These are phyloP conservation scores for Panicum hallii DNA, from an alignment of 202 grass and related monocot genomes.

Conservation along the genomic window DNA sequence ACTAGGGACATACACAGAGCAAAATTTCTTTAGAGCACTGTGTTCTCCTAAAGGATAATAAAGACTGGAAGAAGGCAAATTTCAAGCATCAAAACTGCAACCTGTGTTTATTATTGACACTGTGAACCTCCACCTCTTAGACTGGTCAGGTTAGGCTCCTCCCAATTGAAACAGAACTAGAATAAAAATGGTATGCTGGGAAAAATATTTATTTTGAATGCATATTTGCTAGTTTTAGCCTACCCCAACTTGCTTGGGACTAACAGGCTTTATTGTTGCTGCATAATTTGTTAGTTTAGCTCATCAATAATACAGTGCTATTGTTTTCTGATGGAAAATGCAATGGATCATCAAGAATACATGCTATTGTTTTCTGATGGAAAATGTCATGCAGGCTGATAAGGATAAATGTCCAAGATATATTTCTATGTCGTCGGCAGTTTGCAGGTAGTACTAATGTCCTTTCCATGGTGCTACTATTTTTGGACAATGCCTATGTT, in stretches of 20 bases:
- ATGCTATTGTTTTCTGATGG: slow-evolving; percentile 28
- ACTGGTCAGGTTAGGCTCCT: slow-evolving; percentile 24
- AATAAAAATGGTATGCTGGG: slow-evolving; percentile 10
- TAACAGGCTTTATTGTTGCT: neutral
- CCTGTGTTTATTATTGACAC: slow-evolving; percentile 36
- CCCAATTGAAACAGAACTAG: slow-evolving; percentile 16
- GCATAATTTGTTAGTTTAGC: slow-evolving; percentile 1
- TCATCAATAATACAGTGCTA: slow-evolving; percentile 25
- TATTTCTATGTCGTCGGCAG: slow-evolving; percentile 68
- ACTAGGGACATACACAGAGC: neutral
- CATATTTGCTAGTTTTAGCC: neutral
- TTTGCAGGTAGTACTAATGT: slow-evolving; percentile 72
- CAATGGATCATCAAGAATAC: slow-evolving; percentile 4
- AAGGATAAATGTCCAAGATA: slow-evolving; percentile 48
- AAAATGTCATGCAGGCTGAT: slow-evolving; percentile 50
- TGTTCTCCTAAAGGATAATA: slow-evolving; percentile 4
- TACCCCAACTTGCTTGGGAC: neutral
- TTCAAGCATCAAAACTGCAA: slow-evolving; percentile 4
- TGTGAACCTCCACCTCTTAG: slow-evolving; percentile 14
- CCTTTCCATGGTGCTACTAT: slow-evolving; percentile 26
- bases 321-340: slow-evolving; percentile 33
- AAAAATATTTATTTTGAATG: slow-evolving; percentile 30
- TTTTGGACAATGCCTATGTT: slow-evolving; percentile 5
- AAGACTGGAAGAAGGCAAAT: neutral
- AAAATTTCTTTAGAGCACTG: slow-evolving; percentile 14